phyloP scores from a whole-genome alignment of 106 monocot species.

The Vanilla planifolia region DNA sequence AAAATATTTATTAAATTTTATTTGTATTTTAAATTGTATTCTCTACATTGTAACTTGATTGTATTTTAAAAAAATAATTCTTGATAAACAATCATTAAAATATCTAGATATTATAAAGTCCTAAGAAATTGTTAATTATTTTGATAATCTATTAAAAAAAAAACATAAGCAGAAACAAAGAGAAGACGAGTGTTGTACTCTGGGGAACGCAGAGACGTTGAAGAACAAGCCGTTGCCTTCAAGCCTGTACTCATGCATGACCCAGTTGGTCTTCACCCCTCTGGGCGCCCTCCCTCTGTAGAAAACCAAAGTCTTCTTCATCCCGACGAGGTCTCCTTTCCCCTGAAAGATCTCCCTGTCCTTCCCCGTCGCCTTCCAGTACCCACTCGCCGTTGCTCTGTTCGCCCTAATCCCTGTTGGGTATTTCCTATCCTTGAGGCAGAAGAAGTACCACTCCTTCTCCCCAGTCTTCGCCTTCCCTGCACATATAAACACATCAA shows the following conservation, averaged over 20 bases:
- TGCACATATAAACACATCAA: slow-evolving; percentile 1
- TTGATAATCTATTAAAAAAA: neutral
- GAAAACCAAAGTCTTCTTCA: slow-evolving; percentile 21
- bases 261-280: slow-evolving; percentile 35
- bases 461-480: slow-evolving; percentile 39
- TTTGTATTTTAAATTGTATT: no score
- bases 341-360: slow-evolving; percentile 44
- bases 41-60: no score
- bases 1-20: no score
- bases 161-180: neutral
- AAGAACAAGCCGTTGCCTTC: slow-evolving; percentile 2
- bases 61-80: neutral
- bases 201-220: neutral
- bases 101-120: neutral
- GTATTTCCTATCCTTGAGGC: slow-evolving; percentile 39
- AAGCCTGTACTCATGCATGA: slow-evolving; percentile 57
- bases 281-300: slow-evolving; percentile 1
- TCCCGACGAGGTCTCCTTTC: slow-evolving; percentile 26
- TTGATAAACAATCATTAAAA: neutral
- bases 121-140: neutral
- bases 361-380: slow-evolving; percentile 72
- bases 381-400: slow-evolving; percentile 51
- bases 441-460: slow-evolving; percentile 45
- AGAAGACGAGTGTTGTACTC: neutral
- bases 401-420: slow-evolving; percentile 42